Evolutionary conservation across 1,284 basidiomycete genomes (phyloP).

Genomic region (Marasmius tenuissimus): DNA sequence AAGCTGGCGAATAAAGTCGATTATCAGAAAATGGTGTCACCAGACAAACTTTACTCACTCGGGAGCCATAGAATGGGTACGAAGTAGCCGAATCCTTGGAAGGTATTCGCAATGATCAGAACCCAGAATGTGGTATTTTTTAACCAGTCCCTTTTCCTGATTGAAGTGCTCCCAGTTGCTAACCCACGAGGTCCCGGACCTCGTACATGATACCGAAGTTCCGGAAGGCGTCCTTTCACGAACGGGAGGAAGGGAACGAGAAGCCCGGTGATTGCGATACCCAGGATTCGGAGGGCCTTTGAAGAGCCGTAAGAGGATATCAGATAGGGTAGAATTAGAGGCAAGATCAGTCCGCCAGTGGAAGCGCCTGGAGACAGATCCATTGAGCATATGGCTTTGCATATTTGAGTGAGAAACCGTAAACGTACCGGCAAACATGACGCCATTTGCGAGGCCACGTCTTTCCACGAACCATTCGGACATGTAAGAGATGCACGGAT

Average conservation of each 20-base stretch:
- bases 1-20: conserved; percentile 28
- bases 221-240: conserved; percentile 33
- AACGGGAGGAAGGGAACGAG: conserved; percentile 29
- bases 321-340: conserved; percentile 27
- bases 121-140: conserved; percentile 28
- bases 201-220: conserved; percentile 18
- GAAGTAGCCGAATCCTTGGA: conserved; percentile 32
- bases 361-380: conserved; percentile 25
- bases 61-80: conserved; percentile 34
- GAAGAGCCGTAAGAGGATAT: conserved; percentile 24
- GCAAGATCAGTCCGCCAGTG: conserved; percentile 32
- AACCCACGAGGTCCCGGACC: conserved; percentile 18
- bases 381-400: not conserved
- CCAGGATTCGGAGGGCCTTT: conserved; percentile 27
- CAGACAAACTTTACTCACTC: conserved; percentile 19
- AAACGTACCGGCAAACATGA: conserved; percentile 37
- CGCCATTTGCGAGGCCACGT: conserved; percentile 41
- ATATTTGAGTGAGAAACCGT: not conserved
- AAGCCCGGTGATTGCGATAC: conserved; percentile 21
- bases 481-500: conserved; percentile 36
- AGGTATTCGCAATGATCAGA: conserved; percentile 30
- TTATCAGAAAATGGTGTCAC: conserved; percentile 15
- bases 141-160: conserved; percentile 25
- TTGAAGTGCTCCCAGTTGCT: conserved; percentile 16
- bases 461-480: conserved; percentile 43